Conservation (phyloP, 2,329 filamentous ascomycete genomes). For the Phialophora chinensis region DNA sequence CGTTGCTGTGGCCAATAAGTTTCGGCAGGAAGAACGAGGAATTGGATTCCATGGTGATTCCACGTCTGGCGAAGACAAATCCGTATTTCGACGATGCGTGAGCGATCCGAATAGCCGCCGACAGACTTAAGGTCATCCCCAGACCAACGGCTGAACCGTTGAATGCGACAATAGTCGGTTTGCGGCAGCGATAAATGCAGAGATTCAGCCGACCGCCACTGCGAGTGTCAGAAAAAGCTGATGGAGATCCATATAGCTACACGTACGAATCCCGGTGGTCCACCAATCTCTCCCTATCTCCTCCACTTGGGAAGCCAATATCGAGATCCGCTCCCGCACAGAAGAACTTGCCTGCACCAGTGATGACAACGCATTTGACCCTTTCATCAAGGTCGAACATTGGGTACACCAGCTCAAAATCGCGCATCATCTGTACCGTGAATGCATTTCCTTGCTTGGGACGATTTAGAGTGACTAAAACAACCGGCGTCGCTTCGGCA, state of each 20-base stretch:
- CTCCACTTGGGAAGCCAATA: conserved; percentile 54
- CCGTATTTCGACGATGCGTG: conserved; percentile 64
- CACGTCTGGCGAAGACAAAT: conserved; percentile 72
- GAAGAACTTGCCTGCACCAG: conserved; percentile 58
- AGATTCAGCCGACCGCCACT: conserved; percentile 54
- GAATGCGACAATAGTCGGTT: conserved; percentile 64
- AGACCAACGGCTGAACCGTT: conserved; percentile 67
- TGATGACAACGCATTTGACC: conserved; percentile 62
- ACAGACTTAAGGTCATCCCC: conserved; percentile 66
- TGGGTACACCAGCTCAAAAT: conserved; percentile 52
- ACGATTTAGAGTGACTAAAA: conserved; percentile 60
- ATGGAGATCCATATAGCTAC: conserved; percentile 1
- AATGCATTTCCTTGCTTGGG: conserved; percentile 66
- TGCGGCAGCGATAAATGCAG: conserved; percentile 64
- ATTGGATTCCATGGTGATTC: conserved; percentile 71
- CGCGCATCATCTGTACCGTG: conserved; percentile 57
- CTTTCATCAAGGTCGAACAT: conserved; percentile 61
- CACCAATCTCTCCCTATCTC: conserved; percentile 47
- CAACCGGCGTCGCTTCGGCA: conserved; percentile 46
- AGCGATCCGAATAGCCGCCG: conserved; percentile 59
- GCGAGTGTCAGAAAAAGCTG: background rate
- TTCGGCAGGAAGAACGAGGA: conserved; percentile 72
- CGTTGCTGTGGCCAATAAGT: conserved; percentile 66
- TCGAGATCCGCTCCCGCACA: conserved; percentile 65
- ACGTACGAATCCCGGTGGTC: conserved; percentile 62